phyloP scores from a whole-genome alignment of 768 basidiomycete species.

The Xerocomus potaroensis region DNA sequence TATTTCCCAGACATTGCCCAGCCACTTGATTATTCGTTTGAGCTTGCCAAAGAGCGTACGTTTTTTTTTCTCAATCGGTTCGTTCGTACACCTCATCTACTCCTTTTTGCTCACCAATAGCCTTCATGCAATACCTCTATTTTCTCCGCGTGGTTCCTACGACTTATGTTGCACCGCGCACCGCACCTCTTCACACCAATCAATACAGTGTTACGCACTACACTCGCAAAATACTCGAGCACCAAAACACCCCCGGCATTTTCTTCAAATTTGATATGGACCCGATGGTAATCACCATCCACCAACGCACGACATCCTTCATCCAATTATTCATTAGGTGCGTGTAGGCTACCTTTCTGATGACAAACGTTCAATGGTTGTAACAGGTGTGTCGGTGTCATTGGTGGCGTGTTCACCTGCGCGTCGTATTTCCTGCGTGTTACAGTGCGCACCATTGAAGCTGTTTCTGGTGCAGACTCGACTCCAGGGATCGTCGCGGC shows the following conservation, averaged over 20 bases:
- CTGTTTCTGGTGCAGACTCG: slow-evolving; percentile 52
- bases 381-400: slow-evolving; percentile 77
- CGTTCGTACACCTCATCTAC: neutral
- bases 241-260: slow-evolving; percentile 83
- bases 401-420: slow-evolving; percentile 89
- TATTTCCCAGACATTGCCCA: slow-evolving; percentile 95
- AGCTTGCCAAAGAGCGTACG: slow-evolving; percentile 62
- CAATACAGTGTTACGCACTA: slow-evolving; percentile 98
- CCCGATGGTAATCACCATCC: slow-evolving; percentile 78
- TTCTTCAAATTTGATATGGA: slow-evolving; percentile 99
- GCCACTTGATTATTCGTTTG: slow-evolving; percentile 88
- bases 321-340: slow-evolving; percentile 78
- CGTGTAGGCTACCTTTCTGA: neutral
- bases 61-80: neutral
- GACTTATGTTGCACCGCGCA: slow-evolving; percentile 77
- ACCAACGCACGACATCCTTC: slow-evolving; percentile 83
- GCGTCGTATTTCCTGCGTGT: slow-evolving; percentile 71
- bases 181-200: slow-evolving; percentile 60
- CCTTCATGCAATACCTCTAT: slow-evolving; percentile 90
- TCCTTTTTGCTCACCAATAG: slow-evolving; percentile 43
- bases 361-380: neutral
- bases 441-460: slow-evolving; percentile 59
- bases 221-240: slow-evolving; percentile 66
- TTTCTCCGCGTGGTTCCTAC: slow-evolving; percentile 96
- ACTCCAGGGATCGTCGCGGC: slow-evolving; percentile 59